A percentile compares a stretch with the other conserved stretches of the same genome.
phyloP scores from a whole-genome alignment of 2,329 filamentous ascomycete species.

The Ophiostoma quercus region DNA sequence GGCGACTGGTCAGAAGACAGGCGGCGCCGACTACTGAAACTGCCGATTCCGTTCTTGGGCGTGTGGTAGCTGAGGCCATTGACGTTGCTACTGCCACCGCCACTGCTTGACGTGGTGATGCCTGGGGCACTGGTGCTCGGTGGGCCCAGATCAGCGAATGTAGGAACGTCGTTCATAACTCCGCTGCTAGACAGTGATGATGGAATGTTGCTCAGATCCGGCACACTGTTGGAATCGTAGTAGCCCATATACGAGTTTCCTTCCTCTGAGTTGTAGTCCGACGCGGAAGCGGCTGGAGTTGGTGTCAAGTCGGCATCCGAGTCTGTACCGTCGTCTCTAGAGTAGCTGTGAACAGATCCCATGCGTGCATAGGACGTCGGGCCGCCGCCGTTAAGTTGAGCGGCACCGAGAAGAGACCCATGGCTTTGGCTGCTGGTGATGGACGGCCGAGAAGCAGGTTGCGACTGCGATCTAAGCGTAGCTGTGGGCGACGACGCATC shows the following conservation, averaged over 20 bases:
- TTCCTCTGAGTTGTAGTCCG: conserved; percentile 45
- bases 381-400: conserved; percentile 33
- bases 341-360: conserved; percentile 49
- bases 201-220: neutral
- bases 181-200: conserved; percentile 23
- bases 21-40: conserved; percentile 36
- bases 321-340: conserved; percentile 47
- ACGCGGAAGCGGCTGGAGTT: conserved; percentile 36
- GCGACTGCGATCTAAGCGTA: conserved; percentile 61
- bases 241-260: conserved; percentile 41
- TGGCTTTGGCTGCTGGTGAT: conserved; percentile 34
- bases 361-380: conserved; percentile 34
- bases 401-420: conserved; percentile 19
- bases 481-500: conserved; percentile 48
- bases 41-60: conserved; percentile 1
- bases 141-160: conserved; percentile 45
- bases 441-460: conserved; percentile 51
- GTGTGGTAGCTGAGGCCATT: neutral
- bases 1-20: conserved; percentile 51
- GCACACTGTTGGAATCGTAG: conserved; percentile 32
- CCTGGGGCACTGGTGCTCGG: neutral
- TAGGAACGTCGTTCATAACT: conserved; percentile 39
- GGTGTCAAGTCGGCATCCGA: conserved; percentile 43
- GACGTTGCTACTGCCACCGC: neutral
- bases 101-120: neutral